Conservation (phyloP, 2,329 filamentous ascomycete genomes). For the Aspergillus sp. region DNA sequence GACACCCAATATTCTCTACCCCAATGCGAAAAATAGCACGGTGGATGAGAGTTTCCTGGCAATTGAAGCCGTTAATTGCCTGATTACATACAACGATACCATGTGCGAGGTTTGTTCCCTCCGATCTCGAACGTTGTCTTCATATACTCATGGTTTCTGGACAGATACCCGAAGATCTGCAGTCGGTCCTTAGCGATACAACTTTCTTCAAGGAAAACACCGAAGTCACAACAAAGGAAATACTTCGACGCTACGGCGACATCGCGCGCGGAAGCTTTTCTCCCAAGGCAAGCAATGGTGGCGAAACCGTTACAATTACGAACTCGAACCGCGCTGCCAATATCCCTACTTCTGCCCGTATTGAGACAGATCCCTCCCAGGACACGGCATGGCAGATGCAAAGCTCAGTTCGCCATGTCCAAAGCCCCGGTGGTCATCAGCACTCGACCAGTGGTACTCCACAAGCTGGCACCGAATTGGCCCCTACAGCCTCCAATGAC, state of each 20-base stretch:
- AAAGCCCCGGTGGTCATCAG: slow-evolving; percentile 44
- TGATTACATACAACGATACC: slow-evolving; percentile 91
- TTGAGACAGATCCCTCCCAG: slow-evolving; percentile 83
- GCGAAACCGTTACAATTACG: slow-evolving; percentile 54
- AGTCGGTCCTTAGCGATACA: slow-evolving; percentile 81
- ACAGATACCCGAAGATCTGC: slow-evolving; percentile 89
- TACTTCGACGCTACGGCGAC: slow-evolving; percentile 88
- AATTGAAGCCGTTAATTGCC: slow-evolving; percentile 86
- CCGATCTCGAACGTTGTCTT: slow-evolving; percentile 18
- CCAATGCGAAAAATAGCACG: slow-evolving; percentile 66
- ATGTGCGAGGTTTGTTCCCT: slow-evolving; percentile 82
- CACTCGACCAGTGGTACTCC: slow-evolving; percentile 32
- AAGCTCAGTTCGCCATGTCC: slow-evolving; percentile 76
- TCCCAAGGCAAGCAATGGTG: slow-evolving; percentile 56
- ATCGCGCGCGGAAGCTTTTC: slow-evolving; percentile 66
- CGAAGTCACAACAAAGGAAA: slow-evolving; percentile 95
- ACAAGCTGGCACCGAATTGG: slow-evolving; percentile 30
- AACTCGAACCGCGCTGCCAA: slow-evolving; percentile 44
- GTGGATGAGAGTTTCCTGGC: slow-evolving; percentile 90
- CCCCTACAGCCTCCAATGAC: slow-evolving; percentile 27
- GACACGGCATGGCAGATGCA: slow-evolving; percentile 75
- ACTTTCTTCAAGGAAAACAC: slow-evolving; percentile 76
- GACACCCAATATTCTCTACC: slow-evolving; percentile 89
- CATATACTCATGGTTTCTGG: slow-evolving; percentile 9
- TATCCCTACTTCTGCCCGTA: slow-evolving; percentile 59